Percentiles rank a stretch among this genome's conserved stretches.
These are phyloP conservation scores for Taiozyma sp. DNA, from an alignment of 1,139 yeast genomes.

Conservation along the genomic window DNA sequence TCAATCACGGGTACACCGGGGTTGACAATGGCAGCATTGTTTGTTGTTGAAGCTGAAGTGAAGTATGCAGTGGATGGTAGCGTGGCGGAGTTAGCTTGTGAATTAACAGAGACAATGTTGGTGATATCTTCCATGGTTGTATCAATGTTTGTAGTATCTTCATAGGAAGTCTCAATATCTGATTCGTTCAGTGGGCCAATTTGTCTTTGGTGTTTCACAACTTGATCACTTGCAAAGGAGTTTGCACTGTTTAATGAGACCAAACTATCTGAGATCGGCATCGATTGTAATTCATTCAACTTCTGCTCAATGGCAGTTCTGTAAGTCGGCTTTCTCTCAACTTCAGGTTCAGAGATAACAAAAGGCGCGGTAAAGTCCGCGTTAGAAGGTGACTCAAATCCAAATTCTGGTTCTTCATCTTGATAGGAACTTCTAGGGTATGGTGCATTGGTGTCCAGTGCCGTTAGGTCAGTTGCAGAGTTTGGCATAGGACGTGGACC, in stretches of 20 bases:
- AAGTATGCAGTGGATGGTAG: background rate
- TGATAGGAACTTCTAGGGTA: background rate
- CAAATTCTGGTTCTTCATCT: conserved; percentile 4
- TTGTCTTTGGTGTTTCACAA: conserved; percentile 1
- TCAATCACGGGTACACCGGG: background rate
- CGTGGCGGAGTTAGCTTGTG: background rate
- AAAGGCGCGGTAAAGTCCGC: background rate
- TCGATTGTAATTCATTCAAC: conserved; percentile 17
- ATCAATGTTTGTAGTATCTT: background rate
- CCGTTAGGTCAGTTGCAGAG: conserved; percentile 4
- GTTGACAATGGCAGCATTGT: background rate
- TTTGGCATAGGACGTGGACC: conserved; percentile 23
- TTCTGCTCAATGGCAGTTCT: conserved; percentile 22
- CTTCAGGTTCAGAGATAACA: background rate
- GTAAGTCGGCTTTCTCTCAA: conserved; percentile 19
- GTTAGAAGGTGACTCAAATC: conserved; percentile 2
- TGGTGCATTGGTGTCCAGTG: background rate
- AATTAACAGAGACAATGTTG: background rate
- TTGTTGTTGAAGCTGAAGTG: background rate
- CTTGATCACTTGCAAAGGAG: background rate
- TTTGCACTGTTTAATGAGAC: background rate
- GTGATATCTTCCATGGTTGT: background rate
- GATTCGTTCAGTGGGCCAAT: conserved; percentile 2
- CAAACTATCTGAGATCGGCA: background rate
- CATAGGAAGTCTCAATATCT: background rate